Conservation (phyloP, 306 rosid species). For the Cyamopsis tetragonoloba region DNA sequence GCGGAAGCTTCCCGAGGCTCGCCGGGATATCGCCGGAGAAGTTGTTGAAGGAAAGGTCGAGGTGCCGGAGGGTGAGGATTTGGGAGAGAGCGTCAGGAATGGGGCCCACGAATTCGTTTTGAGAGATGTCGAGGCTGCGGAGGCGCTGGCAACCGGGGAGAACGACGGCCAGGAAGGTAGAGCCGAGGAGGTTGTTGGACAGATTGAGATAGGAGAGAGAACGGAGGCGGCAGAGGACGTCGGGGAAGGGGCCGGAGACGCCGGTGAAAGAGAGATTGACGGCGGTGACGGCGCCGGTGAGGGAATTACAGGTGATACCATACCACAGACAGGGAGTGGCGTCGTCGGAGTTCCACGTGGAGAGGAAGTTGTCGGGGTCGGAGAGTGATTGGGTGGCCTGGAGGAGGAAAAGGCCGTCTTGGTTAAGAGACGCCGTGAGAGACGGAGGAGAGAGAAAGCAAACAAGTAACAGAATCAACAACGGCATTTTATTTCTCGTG, state of each 20-base stretch:
- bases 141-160: constrained; percentile 35
- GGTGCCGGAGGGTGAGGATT: constrained; percentile 29
- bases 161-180: constrained; percentile 22
- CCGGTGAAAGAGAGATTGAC: constrained; percentile 27
- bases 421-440: constrained; percentile 36
- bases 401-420: constrained; percentile 55
- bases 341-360: constrained; percentile 42
- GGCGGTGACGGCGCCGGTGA: constrained; percentile 29
- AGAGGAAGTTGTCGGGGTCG: constrained; percentile 39
- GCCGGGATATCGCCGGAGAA: constrained; percentile 53
- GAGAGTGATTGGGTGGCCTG: constrained; percentile 36
- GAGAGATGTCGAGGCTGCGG: constrained; percentile 41
- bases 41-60: constrained; percentile 56
- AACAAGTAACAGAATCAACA: constrained; percentile 22
- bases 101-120: constrained; percentile 43
- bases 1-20: constrained; percentile 34
- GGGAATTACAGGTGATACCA: constrained; percentile 41
- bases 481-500: not conserved
- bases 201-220: constrained; percentile 44
- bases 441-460: constrained; percentile 19
- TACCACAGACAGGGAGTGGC: constrained; percentile 52
- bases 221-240: constrained; percentile 48
- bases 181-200: constrained; percentile 27
- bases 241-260: constrained; percentile 48
- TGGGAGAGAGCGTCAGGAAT: constrained; percentile 38